Conservation (phyloP, 2,329 filamentous ascomycete species). For the Apiospora saccharicola region DNA sequence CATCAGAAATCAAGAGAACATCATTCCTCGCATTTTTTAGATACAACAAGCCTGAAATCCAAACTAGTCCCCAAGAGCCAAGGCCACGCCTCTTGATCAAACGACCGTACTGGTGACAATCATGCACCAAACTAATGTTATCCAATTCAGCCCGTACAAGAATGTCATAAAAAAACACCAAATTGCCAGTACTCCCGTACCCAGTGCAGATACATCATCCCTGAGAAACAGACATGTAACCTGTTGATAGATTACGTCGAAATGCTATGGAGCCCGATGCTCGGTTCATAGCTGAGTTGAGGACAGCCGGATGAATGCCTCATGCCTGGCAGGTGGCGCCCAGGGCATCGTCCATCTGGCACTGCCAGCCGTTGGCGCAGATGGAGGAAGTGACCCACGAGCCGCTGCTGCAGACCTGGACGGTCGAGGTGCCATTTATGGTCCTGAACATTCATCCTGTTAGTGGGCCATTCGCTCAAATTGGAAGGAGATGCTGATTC, state of each 20-base stretch:
- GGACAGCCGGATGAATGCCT: neutral
- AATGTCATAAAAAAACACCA: neutral
- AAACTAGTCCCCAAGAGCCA: neutral
- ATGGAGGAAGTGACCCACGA: constrained; percentile 30
- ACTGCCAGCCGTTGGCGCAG: constrained; percentile 28
- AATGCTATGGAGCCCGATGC: neutral
- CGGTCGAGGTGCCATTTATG: constrained; percentile 25
- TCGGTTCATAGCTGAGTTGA: neutral
- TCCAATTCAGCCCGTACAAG: neutral
- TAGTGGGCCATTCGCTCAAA: neutral
- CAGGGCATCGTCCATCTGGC: constrained; percentile 27
- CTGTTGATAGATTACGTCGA: constrained; percentile 1
- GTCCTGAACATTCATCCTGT: constrained; percentile 24
- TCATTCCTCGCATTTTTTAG: neutral
- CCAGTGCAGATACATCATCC: neutral
- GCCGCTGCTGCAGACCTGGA: constrained; percentile 31
- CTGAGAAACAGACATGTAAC: neutral
- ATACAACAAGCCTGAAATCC: neutral
- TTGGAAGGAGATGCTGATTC: neutral
- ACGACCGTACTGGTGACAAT: neutral
- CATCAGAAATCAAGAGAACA: neutral
- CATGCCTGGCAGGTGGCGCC: constrained; percentile 27
- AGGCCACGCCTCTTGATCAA: neutral
- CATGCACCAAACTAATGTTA: neutral
- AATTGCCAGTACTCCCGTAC: neutral